Base-by-base conservation (phyloP, 2,329 filamentous ascomycete species). In the Neofusicoccum umdonicola region DNA sequence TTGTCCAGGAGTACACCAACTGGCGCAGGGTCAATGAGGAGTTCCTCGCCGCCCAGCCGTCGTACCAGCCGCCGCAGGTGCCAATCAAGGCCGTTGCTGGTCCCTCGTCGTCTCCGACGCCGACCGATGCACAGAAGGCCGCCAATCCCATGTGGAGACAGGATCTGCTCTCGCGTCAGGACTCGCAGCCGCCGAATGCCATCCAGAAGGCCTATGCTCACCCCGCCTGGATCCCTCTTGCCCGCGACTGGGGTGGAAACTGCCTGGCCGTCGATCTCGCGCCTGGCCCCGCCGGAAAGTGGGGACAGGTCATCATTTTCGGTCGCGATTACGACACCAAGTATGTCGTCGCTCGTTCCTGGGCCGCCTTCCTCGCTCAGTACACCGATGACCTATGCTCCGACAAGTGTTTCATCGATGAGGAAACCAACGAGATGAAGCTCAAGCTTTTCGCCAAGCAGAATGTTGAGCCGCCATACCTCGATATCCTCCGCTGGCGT, bases 281-380 rank as follows among this genome's bases (percentile, higher is more conserved):
- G 6, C 95, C 95, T 22, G 95, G 95, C 2, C 92, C 94, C 9
- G 86, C 87, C 52, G 95, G 95, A 44, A 90, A 89, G 76, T 99
- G 95, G 94, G 95, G 95, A 62, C 95, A 99, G 77, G 88, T 99
- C 69, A 97, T 99, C 72, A 85, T 99, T 67, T 97, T 96, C 76
- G 95, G 95, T 58, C 92, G 95, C 66, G 95, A 99, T 80, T 99
- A 97, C 79, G 95, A 99, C 76, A 97, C 92, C 79, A 99, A 99
- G 81, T 99, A 97, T 74, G 95, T 99, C 6, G 86, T 99, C 64
- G 91, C 95, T 35, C 88, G 91, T 67, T 98, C 94, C 0, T 99
- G 95, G 95, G 87, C 88, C 15, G 86, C 90, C 9, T 93, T 99
- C 74, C 80, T 99, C 19, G 93, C 93, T 58, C 86, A 88, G 37